phyloP scores from a whole-genome alignment of 1,284 basidiomycete genomes.

The Peniophora sp. region DNA sequence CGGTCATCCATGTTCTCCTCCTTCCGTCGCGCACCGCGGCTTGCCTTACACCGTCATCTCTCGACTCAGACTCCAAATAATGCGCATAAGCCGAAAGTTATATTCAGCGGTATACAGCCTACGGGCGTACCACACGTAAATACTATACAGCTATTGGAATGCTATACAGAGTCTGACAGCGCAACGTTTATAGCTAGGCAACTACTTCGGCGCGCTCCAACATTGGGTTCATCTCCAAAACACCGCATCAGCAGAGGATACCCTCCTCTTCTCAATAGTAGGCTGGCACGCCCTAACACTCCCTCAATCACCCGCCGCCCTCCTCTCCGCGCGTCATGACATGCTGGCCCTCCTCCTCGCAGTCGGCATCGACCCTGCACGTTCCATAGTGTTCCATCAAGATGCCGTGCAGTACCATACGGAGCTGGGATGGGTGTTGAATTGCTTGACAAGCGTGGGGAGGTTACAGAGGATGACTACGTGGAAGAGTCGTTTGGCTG shows the following conservation, averaged over 20 bases:
- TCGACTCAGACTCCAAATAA: background rate
- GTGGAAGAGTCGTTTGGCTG: slow-evolving; percentile 84
- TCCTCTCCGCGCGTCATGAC: slow-evolving; percentile 61
- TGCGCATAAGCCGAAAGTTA: slow-evolving; percentile 22
- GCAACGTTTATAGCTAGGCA: slow-evolving; percentile 63
- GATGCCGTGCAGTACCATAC: slow-evolving; percentile 84
- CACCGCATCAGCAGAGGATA: slow-evolving; percentile 47
- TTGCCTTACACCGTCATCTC: background rate
- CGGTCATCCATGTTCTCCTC: background rate
- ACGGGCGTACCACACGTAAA: slow-evolving; percentile 82
- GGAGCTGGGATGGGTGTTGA: slow-evolving; percentile 90
- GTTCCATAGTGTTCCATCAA: slow-evolving; percentile 81
- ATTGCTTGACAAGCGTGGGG: slow-evolving; percentile 79
- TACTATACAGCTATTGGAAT: slow-evolving; percentile 4
- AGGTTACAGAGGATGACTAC: slow-evolving; percentile 88
- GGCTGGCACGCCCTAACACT: slow-evolving; percentile 90
- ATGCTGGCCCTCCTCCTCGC: slow-evolving; percentile 83
- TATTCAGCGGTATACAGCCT: slow-evolving; percentile 82
- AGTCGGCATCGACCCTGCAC: slow-evolving; percentile 75
- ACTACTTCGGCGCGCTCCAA: slow-evolving; percentile 84
- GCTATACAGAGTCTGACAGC: slow-evolving; percentile 6
- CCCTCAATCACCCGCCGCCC: slow-evolving; percentile 71
- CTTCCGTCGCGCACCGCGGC: background rate
- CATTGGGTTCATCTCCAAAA: slow-evolving; percentile 85
- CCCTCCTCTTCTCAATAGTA: slow-evolving; percentile 80